Evolutionary conservation across 345 rosid species (phyloP), one percentile per base, ranked within the genome.

Genomic region (Excoecaria cochinchinensis): DNA sequence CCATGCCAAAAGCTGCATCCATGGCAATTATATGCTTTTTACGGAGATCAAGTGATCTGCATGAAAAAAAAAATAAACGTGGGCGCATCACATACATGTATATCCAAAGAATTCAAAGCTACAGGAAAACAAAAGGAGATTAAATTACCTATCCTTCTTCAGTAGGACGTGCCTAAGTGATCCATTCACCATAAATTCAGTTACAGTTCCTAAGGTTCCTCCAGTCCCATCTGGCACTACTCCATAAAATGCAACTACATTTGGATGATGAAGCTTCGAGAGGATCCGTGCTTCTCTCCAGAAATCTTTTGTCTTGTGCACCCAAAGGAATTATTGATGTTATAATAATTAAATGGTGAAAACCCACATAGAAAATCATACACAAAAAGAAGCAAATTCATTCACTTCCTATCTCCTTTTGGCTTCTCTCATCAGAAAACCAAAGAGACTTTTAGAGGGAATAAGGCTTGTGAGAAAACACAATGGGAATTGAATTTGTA

Each of bases 1-100:
- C 94, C 94, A 90, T 90, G 15, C 94, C 94, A 82, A 90, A 90
- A 82, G 94, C 91, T 72, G 90, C 90, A 78, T 90, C 91, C 94
- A 87, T 87, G 70, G 91, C 94, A 53, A 90, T 85, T 57, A 87
- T 79, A 72, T 83, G 87, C 84, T 83, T 88, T 78, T 79, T 87
- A 19, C 80, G 85, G 60, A 66, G 48, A 74, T 85, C 94, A 25
- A 90, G 88, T 72, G 83, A 77, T 68, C 94, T 89, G 83, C 83
- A 55, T 47, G 48, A 72, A 72, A 67, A 71, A 31, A 31, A 72
- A 72, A 67, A 71, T n/a, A n/a, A 75, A 22, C 72, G 36, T 42
- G 69, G 59, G 38, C 39, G 44, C 62, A 62, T 46, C 46, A 48
- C 68, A 64, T 56, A 70, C 69, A 48, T 42, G 56, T 16, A 48